phyloP scores from a whole-genome alignment of 768 basidiomycete species.

The Sistotremastrum suecicum region DNA sequence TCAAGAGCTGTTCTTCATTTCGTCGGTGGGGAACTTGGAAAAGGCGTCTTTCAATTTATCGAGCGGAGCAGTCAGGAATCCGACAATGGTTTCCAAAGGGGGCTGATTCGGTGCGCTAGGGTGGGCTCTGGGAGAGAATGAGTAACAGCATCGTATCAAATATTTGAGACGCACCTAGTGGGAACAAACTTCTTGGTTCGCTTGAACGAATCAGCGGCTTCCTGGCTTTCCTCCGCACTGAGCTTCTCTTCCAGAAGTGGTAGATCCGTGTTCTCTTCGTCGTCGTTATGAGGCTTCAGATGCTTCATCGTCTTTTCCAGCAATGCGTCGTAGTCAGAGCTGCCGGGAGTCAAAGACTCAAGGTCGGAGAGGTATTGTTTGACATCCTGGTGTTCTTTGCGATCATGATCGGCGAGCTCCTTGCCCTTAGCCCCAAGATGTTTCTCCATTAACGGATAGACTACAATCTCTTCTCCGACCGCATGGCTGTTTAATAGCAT shows the following conservation, averaged over 20 bases:
- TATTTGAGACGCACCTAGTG: conserved; percentile 28
- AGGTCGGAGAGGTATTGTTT: conserved; percentile 31
- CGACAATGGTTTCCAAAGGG: conserved; percentile 45
- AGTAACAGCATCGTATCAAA: background rate
- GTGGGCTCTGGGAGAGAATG: conserved; percentile 25
- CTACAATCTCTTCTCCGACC: conserved; percentile 47
- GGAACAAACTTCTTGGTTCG: conserved; percentile 50
- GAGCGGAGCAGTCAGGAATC: conserved; percentile 38
- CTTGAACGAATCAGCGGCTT: conserved; percentile 34
- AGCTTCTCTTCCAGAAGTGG: conserved; percentile 37
- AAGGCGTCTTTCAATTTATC: conserved; percentile 48
- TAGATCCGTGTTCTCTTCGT: conserved; percentile 43
- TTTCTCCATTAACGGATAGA: conserved; percentile 49
- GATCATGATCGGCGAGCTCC: conserved; percentile 38
- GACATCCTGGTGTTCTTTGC: conserved; percentile 35
- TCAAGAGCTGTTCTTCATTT: conserved; percentile 24
- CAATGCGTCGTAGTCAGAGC: conserved; percentile 25
- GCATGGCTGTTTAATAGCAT: conserved; percentile 26
- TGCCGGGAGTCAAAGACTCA: conserved; percentile 29
- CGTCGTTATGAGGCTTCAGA: conserved; percentile 38
- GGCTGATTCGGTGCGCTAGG: conserved; percentile 40
- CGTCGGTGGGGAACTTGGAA: conserved; percentile 37
- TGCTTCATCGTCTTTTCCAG: conserved; percentile 33
- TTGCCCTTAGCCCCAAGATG: conserved; percentile 37
- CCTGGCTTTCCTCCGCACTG: conserved; percentile 26